Base-by-base conservation (phyloP, 2,329 filamentous ascomycete genomes). In the Trichoderma cornu-damae region DNA sequence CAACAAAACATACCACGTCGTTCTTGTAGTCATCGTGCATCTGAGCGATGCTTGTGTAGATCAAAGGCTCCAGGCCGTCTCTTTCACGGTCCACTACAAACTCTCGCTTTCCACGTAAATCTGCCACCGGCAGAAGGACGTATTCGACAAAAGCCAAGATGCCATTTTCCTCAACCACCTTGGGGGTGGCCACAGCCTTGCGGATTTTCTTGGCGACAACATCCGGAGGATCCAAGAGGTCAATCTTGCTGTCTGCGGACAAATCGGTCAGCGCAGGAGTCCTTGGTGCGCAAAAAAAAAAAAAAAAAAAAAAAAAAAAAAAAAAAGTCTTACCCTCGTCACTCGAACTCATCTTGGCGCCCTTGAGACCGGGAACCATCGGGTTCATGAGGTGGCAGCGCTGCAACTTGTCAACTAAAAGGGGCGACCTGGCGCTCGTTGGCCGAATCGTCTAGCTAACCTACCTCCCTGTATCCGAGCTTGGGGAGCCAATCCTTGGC, bases 291-390 rank as follows among this genome's bases (percentile, higher is more conserved):
- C n/a, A n/a, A n/a, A n/a, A n/a, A n/a, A n/a, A n/a, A n/a, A n/a
- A n/a, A n/a, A n/a, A n/a, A n/a, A n/a, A n/a, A n/a, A n/a, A n/a
- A n/a, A n/a, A n/a, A n/a, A n/a, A n/a, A n/a, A n/a, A n/a, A n/a
- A n/a, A n/a, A n/a, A n/a, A n/a, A n/a, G n/a, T 1, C 63, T 57
- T 68, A 76, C 89, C 87, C 59, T 83, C 74, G 59, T 87, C 84
- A 66, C 84, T 87, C n/a, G 86, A 82, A 67, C 83, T 87, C 90
- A 96, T 96, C 78, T 96, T 96, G 61, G 84, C 87, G 35, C 90
- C 84, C 61, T 84, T 86, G 9, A 97, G 77, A 37, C 94, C 93
- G 0, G 92, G 87, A 16, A 97, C 88, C 88, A 97, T 96, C 18
- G 90, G 85, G 72, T 91, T 71, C 53, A 72, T 66, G 20, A 75